These are phyloP conservation scores for Nitzschia putrida DNA, from an alignment of 108 stramenopile genomes.

Conservation along the genomic window DNA sequence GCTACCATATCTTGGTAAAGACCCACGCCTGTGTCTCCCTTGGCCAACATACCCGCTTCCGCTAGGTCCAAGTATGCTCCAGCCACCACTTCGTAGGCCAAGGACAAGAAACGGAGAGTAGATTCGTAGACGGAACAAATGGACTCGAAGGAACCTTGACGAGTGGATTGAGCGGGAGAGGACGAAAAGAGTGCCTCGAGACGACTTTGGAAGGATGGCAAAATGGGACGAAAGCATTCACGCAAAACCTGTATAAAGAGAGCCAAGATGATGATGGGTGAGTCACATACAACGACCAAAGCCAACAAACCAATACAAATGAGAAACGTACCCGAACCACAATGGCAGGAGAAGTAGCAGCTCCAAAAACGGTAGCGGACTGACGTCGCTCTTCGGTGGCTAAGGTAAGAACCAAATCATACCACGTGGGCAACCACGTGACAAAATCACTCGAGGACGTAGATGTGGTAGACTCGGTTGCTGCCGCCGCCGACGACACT, in stretches of 20 bases:
- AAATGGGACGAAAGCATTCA: slow-evolving; percentile 76
- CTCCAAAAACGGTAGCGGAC: slow-evolving; percentile 68
- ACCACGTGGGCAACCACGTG: slow-evolving; percentile 76
- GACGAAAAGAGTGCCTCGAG: slow-evolving; percentile 56
- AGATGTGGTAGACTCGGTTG: slow-evolving; percentile 2
- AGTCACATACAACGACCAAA: background rate
- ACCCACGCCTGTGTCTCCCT: slow-evolving; percentile 33
- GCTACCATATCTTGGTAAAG: slow-evolving; percentile 47
- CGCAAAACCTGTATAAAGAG: slow-evolving; percentile 38
- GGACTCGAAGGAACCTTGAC: slow-evolving; percentile 55
- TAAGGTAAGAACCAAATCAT: slow-evolving; percentile 63
- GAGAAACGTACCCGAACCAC: slow-evolving; percentile 47
- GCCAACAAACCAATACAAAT: background rate
- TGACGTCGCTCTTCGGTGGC: slow-evolving; percentile 73
- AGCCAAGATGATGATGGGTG: background rate
- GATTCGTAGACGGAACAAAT: slow-evolving; percentile 77
- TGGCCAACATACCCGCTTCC: slow-evolving; percentile 29
- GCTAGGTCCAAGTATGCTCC: slow-evolving; percentile 56
- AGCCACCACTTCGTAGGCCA: slow-evolving; percentile 78
- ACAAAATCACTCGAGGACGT: slow-evolving; percentile 35
- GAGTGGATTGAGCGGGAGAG: slow-evolving; percentile 11
- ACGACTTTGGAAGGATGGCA: slow-evolving; percentile 68
- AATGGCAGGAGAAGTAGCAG: slow-evolving; percentile 61
- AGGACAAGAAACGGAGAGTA: slow-evolving; percentile 75
- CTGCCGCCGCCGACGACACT: slow-evolving; percentile 25